phyloP scores from a whole-genome alignment of 2,329 filamentous ascomycete species.

The Cryphonectria japonica region DNA sequence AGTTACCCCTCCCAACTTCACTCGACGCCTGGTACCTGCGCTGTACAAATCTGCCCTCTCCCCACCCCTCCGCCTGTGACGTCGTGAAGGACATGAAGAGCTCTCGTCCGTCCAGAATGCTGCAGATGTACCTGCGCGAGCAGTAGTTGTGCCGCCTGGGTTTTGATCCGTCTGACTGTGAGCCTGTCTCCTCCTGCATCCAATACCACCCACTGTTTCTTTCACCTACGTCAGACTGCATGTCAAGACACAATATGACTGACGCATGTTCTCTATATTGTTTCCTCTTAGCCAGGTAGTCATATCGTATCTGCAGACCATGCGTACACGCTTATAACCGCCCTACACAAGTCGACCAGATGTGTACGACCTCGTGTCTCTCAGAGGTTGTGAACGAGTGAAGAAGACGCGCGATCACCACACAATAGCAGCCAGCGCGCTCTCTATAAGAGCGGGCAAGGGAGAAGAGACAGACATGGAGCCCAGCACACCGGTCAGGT shows the following conservation, averaged over 20 bases:
- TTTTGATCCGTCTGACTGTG: slow-evolving; percentile 5
- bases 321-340: slow-evolving; percentile 17
- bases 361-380: slow-evolving; percentile 13
- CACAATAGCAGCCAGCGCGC: background rate
- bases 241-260: background rate
- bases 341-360: slow-evolving; percentile 11
- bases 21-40: background rate
- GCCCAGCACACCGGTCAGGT: slow-evolving; percentile 27
- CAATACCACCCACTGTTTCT: background rate
- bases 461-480: slow-evolving; percentile 22
- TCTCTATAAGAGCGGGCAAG: background rate
- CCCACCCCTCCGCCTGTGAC: background rate
- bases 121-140: slow-evolving; percentile 4
- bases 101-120: background rate
- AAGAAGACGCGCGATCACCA: slow-evolving; percentile 14
- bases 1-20: background rate
- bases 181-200: slow-evolving; percentile 1
- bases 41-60: background rate
- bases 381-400: slow-evolving; percentile 13
- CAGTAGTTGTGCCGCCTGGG: slow-evolving; percentile 2
- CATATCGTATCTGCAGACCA: slow-evolving; percentile 12
- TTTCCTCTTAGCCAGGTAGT: background rate
- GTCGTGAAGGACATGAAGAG: slow-evolving; percentile 7
- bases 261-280: background rate
- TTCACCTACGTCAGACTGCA: slow-evolving; percentile 7